Evolutionary conservation across 2,329 filamentous ascomycete species (phyloP).

Genomic region (Penicillium sclerotiorum): DNA sequence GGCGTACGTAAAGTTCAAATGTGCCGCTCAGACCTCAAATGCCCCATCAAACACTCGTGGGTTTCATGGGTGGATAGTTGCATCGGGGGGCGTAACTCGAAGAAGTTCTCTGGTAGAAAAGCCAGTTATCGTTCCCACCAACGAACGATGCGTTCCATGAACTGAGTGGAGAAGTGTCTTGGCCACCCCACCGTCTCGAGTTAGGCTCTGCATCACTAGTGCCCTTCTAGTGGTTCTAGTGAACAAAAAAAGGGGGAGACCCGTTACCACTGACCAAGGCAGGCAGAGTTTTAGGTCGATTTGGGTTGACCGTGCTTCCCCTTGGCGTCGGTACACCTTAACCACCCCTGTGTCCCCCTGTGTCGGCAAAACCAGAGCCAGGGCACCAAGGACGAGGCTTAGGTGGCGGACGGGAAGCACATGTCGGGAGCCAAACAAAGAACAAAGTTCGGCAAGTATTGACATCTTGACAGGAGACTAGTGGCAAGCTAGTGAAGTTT

Average conservation of each 20-base stretch:
- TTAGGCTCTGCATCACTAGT: conserved; percentile 2
- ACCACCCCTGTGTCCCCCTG: not conserved
- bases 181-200: conserved; percentile 5
- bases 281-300: conserved; percentile 6
- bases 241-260: conserved; percentile 6
- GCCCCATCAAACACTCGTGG: not conserved
- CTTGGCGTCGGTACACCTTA: not conserved
- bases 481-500: conserved; percentile 1
- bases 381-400: not conserved
- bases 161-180: conserved; percentile 8
- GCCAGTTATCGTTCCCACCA: conserved; percentile 3
- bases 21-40: not conserved
- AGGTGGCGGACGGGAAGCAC: not conserved
- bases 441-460: not conserved
- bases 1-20: no score
- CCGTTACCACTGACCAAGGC: conserved; percentile 7
- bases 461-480: not conserved
- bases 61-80: conserved; percentile 11
- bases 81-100: conserved; percentile 16
- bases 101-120: conserved; percentile 7
- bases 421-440: not conserved
- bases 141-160: conserved; percentile 2
- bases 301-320: no score
- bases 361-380: not conserved
- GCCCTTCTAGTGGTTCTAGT: conserved; percentile 2